phyloP scores from a whole-genome alignment of 345 rosid species.

The Populus simonii region DNA sequence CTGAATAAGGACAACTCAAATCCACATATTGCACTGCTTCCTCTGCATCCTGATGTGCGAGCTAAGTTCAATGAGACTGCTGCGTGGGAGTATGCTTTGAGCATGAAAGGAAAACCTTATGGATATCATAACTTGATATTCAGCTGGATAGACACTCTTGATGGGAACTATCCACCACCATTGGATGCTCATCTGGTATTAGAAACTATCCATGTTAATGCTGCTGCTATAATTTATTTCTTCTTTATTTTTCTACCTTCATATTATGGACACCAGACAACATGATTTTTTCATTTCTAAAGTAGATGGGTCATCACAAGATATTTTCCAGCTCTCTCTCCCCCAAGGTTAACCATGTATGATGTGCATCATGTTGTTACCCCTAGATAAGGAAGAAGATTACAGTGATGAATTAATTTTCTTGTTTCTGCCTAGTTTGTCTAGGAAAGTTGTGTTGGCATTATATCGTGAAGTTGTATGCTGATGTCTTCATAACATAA shows the following conservation, averaged over 20 bases:
- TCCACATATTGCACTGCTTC: constrained; percentile 93
- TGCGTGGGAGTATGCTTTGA: constrained; percentile 92
- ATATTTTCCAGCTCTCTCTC: too few relatives aligned
- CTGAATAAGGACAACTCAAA: constrained; percentile 79
- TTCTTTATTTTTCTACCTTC: too few relatives aligned
- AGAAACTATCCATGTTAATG: constrained; percentile 6
- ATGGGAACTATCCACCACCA: constrained; percentile 92
- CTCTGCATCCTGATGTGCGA: constrained; percentile 79
- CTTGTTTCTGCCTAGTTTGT: neutral
- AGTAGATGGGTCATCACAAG: too few relatives aligned
- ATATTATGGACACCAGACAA: neutral
- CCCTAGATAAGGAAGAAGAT: neutral
- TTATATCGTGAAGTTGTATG: neutral
- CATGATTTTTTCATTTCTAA: neutral
- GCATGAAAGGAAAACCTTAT: constrained; percentile 85
- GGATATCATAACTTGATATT: constrained; percentile 98
- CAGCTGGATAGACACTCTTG: constrained; percentile 95
- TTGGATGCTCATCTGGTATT: constrained; percentile 88
- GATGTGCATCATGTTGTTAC: neutral
- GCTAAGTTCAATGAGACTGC: constrained; percentile 90
- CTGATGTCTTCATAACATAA: neutral
- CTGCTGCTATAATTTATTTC: neutral
- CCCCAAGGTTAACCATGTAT: neutral
- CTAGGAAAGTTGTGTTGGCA: neutral
- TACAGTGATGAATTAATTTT: neutral